Conservation (phyloP, 805 yeast species). For the Teunomyces gatunensis region DNA sequence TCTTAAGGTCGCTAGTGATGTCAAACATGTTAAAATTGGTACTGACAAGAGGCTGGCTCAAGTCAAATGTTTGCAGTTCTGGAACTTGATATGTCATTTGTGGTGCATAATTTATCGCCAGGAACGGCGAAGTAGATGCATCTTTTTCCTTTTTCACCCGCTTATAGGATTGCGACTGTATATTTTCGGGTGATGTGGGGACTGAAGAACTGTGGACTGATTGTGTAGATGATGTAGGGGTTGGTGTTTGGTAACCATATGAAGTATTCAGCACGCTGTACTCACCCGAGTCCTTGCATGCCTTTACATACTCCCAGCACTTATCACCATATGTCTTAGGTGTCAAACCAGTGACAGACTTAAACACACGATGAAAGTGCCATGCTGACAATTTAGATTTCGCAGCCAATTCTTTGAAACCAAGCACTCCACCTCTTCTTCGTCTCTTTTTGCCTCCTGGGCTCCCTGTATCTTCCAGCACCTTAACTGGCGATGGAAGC, state of each 20-base stretch:
- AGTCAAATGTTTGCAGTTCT: slow-evolving; percentile 12
- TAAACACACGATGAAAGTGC: slow-evolving; percentile 92
- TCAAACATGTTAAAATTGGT: slow-evolving; percentile 12
- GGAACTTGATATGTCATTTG: slow-evolving; percentile 8
- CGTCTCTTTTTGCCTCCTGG: slow-evolving; percentile 40
- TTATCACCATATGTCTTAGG: slow-evolving; percentile 88
- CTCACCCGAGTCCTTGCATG: slow-evolving; percentile 19
- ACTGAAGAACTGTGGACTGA: slow-evolving; percentile 6
- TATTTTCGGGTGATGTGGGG: slow-evolving; percentile 11
- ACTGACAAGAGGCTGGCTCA: slow-evolving; percentile 8
- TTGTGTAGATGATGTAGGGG: slow-evolving; percentile 6
- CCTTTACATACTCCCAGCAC: slow-evolving; percentile 52
- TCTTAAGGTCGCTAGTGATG: background rate
- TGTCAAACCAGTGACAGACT: slow-evolving; percentile 80
- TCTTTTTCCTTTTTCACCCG: slow-evolving; percentile 11
- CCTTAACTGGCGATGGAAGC: slow-evolving; percentile 12
- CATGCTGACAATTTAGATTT: slow-evolving; percentile 82
- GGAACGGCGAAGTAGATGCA: slow-evolving; percentile 3
- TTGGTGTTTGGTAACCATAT: slow-evolving; percentile 10
- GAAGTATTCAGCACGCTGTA: slow-evolving; percentile 1
- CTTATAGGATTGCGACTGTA: slow-evolving; percentile 10
- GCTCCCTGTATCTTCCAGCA: slow-evolving; percentile 16
- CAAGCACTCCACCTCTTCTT: slow-evolving; percentile 75
- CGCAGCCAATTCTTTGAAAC: slow-evolving; percentile 84
- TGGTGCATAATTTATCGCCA: slow-evolving; percentile 6